Evolutionary conservation across 192 early-diverging fungal genomes (phyloP).

Genomic region (Umbelopsis ramanniana): DNA sequence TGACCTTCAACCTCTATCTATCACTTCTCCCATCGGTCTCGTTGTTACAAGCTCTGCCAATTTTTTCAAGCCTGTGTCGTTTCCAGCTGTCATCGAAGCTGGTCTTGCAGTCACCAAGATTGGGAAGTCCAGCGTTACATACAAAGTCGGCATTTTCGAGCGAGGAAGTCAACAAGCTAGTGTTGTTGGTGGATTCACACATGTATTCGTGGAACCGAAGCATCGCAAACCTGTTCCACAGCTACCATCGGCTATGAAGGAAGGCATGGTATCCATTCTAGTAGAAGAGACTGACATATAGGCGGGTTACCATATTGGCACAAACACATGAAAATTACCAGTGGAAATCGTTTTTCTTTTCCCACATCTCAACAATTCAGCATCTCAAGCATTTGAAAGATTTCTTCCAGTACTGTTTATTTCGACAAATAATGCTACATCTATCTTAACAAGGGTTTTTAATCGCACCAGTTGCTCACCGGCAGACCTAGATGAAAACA

Average conservation of each 20-base stretch:
- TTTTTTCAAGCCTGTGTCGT: constrained; percentile 50
- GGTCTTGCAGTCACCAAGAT: constrained; percentile 53
- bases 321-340: background rate
- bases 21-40: constrained; percentile 46
- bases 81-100: constrained; percentile 52
- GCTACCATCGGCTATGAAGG: constrained; percentile 24
- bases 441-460: background rate
- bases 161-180: constrained; percentile 33
- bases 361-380: background rate
- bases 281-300: background rate
- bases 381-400: background rate
- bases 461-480: constrained; percentile 58
- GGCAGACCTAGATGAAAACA: constrained; percentile 40
- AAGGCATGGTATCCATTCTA: constrained; percentile 14
- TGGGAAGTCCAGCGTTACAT: constrained; percentile 53
- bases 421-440: background rate
- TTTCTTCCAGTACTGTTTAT: background rate
- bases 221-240: constrained; percentile 41
- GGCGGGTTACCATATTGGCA: background rate
- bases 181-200: constrained; percentile 52
- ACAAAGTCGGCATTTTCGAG: constrained; percentile 60
- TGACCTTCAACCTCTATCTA: constrained; percentile 39
- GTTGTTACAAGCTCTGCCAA: constrained; percentile 47
- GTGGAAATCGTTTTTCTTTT: background rate
- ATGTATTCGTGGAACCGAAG: constrained; percentile 53